Evolutionary conservation across 2,329 filamentous ascomycete species (phyloP), one percentile per base, ranked within the genome.

Genomic region (Sphaerulina populicola): DNA sequence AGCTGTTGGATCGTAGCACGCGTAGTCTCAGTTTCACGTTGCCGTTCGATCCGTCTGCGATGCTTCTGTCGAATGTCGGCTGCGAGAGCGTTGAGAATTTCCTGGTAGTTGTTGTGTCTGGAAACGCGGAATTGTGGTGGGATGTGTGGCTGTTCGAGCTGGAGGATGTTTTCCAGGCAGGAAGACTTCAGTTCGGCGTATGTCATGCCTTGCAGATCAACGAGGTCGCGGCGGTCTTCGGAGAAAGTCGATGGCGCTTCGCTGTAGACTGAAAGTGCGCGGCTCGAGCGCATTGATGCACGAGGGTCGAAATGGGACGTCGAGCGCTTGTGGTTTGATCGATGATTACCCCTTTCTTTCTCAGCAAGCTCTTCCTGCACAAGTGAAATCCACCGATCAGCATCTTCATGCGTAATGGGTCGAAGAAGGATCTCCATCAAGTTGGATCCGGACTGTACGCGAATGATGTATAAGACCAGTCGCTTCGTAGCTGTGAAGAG

Each of bases 401-500:
- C 90, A 62, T 98, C 93, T 64, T 96, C 90, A 29, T 80, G 76
- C 0, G 79, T 82, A 57, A 96, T 89, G 12, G 88, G 88, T 64
- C 93, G 94, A 58, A 95, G 85, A 60, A 98, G 80, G 56, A 98
- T 95, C 56, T 97, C 90, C 69, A 97, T 82, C n/a, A 98, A 79
- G 62, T 91, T 95, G 46, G 83, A 74, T 7, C 93, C 93, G 2
- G 87, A 88, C 69, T 98, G 94, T 33, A 98, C 86, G 53, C 93
- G 86, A 65, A 98, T 97, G 67, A 98, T 97, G 71, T 97, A 98
- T 56, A 98, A 75, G 37, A 97, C 86, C 65, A 93, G 95, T 62
- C 93, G 83, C 73, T 98, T 98, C 2, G 93, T 97, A 71, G 97
- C 93, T 82, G 96, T 97, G 68, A 96, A 96, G 2, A 98, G 77